Evolutionary conservation across 2,329 filamentous ascomycete genomes (phyloP).

Genomic region (Epichloe elymi): DNA sequence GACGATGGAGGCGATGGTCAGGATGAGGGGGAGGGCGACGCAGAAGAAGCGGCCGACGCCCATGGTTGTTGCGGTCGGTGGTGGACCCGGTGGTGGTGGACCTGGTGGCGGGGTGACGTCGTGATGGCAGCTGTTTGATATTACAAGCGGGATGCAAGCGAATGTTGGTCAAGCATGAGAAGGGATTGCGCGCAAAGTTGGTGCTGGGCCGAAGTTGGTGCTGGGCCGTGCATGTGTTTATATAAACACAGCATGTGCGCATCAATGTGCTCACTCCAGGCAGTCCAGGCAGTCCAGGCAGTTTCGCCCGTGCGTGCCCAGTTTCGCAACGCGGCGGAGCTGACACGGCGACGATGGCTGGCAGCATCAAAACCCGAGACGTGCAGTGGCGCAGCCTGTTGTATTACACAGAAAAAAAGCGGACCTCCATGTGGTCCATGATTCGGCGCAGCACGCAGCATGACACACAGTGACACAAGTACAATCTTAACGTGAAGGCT

Average conservation of each 20-base stretch:
- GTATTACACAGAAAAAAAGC: neutral
- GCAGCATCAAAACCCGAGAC: neutral
- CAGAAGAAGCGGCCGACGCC: slow-evolving; percentile 68
- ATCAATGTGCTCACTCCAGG: neutral
- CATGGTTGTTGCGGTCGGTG: slow-evolving; percentile 26
- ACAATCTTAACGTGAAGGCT: neutral
- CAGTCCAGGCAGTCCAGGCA: no score
- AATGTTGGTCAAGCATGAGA: neutral
- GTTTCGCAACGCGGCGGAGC: neutral
- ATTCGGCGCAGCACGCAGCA: neutral
- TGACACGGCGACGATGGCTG: neutral
- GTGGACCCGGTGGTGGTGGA: neutral
- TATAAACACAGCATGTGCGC: neutral
- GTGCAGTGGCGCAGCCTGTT: slow-evolving; percentile 5
- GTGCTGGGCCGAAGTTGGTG: neutral
- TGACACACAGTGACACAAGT: no score
- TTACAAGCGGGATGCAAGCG: neutral
- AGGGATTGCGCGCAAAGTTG: no score
- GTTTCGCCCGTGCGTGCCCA: no score
- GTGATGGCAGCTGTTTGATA: neutral
- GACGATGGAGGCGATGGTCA: slow-evolving; percentile 66
- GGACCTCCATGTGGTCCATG: neutral
- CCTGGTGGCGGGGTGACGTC: neutral
- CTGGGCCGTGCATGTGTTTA: neutral
- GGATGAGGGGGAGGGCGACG: slow-evolving; percentile 68